Conservation (phyloP, 441 rosid genomes). For the Populus hybrid region DNA sequence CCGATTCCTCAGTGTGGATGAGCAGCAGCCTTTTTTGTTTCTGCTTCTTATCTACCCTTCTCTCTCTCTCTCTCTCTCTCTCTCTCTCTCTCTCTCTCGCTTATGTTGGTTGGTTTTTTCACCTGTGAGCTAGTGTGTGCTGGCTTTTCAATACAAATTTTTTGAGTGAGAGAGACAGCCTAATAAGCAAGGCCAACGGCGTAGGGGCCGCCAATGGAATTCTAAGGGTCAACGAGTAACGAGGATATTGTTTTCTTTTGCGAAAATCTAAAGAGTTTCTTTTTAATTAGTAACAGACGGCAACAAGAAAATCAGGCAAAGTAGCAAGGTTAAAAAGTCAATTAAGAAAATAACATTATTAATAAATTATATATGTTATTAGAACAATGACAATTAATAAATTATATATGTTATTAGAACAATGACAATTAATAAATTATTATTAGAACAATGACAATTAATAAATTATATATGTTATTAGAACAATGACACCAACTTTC, state of each 20-base stretch:
- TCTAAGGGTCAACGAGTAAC: slow-evolving; percentile 75
- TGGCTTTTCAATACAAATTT: slow-evolving; percentile 42
- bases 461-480: too few species aligned
- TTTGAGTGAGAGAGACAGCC: slow-evolving; percentile 14
- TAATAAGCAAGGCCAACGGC: slow-evolving; percentile 74
- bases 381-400: too few species aligned
- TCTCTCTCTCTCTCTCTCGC: slow-evolving; percentile 15
- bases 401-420: too few species aligned
- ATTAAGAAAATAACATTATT: too few species aligned
- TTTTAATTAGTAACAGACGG: too few species aligned
- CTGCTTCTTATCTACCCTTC: slow-evolving; percentile 9
- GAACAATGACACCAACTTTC: too few species aligned
- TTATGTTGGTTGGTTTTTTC: slow-evolving; percentile 33
- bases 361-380: too few species aligned
- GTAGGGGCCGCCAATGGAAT: slow-evolving; percentile 98
- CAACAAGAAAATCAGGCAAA: too few species aligned
- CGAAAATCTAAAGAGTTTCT: neutral
- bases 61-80: neutral
- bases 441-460: too few species aligned
- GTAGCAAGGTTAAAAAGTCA: too few species aligned
- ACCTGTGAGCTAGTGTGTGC: slow-evolving; percentile 38
- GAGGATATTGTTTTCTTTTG: slow-evolving; percentile 5
- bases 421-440: too few species aligned
- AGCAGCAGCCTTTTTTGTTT: slow-evolving; percentile 33
- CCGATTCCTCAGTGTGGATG: slow-evolving; percentile 19